These are phyloP conservation scores for Lyophyllum atratum DNA, from an alignment of 768 basidiomycete genomes.

Conservation along the genomic window DNA sequence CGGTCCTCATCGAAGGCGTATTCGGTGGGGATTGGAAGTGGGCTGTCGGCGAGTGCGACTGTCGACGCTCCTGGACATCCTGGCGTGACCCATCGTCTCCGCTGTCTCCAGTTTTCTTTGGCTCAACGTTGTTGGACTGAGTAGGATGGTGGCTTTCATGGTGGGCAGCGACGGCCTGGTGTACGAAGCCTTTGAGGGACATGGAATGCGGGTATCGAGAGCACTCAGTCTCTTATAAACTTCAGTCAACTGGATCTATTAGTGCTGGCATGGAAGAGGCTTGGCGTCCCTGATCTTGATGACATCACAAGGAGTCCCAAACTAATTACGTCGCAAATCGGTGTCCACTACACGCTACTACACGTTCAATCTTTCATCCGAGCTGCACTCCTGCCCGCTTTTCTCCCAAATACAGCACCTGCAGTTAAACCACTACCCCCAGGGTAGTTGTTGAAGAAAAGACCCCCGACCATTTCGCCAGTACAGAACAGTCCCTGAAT, in stretches of 20 bases:
- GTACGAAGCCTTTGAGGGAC: constrained; percentile 26
- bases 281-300: constrained; percentile 15
- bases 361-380: not conserved
- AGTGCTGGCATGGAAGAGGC: not conserved
- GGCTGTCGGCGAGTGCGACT: constrained; percentile 14
- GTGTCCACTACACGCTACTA: not conserved
- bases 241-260: too few species aligned
- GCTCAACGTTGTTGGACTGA: not conserved
- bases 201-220: constrained; percentile 18
- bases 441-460: constrained; percentile 70
- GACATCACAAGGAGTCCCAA: constrained; percentile 19
- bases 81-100: not conserved
- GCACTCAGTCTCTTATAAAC: too few species aligned
- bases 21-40: constrained; percentile 32
- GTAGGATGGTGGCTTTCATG: not conserved
- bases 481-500: constrained; percentile 64
- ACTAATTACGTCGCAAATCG: too few species aligned
- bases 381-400: constrained; percentile 52
- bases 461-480: constrained; percentile 68
- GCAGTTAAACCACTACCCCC: constrained; percentile 69
- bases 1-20: constrained; percentile 68
- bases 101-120: not conserved
- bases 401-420: constrained; percentile 65
- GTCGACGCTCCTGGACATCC: constrained; percentile 4
- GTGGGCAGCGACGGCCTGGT: constrained; percentile 14